Evolutionary conservation across 192 early-diverging fungal genomes (phyloP).

Genomic region (Podila minutissima): DNA sequence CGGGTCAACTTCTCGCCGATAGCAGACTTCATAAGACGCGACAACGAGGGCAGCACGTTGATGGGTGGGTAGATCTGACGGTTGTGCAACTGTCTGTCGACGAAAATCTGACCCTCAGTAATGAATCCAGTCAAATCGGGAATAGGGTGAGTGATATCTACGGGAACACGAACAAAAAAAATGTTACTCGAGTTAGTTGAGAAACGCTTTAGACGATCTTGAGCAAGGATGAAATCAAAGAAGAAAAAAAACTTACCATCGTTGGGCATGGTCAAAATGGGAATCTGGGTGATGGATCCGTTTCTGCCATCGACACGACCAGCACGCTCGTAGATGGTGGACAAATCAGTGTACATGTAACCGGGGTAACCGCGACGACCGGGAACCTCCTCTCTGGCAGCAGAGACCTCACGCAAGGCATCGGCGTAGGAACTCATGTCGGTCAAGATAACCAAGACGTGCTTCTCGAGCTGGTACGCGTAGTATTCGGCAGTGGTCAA

Average conservation of each 20-base stretch:
- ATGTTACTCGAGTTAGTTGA: too few species aligned
- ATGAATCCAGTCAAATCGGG: constrained; percentile 99
- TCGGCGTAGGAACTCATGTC: constrained; percentile 99
- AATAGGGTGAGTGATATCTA: constrained; percentile 99
- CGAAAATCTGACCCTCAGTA: constrained; percentile 99
- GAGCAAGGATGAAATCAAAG: background rate
- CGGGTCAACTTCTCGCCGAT: constrained; percentile 98
- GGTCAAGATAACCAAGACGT: constrained; percentile 98
- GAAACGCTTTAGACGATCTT: background rate
- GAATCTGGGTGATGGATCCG: constrained; percentile 99
- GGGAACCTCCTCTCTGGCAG: constrained; percentile 99
- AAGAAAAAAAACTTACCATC: constrained; percentile 83
- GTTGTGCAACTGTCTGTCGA: constrained; percentile 98
- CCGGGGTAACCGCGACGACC: constrained; percentile 99
- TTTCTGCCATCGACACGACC: constrained; percentile 97
- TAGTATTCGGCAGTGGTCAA: constrained; percentile 99
- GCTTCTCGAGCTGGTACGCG: constrained; percentile 99
- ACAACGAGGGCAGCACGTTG: constrained; percentile 98
- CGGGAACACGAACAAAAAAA: background rate
- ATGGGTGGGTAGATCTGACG: constrained; percentile 99
- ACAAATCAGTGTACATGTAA: constrained; percentile 99
- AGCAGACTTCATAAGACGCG: constrained; percentile 99
- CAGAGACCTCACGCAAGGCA: constrained; percentile 98
- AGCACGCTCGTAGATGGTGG: constrained; percentile 99
- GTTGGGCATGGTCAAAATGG: constrained; percentile 99